Evolutionary conservation across 768 basidiomycete genomes (phyloP), one percentile per base, ranked within the genome.

Genomic region (Kwoniella bestiolae): DNA sequence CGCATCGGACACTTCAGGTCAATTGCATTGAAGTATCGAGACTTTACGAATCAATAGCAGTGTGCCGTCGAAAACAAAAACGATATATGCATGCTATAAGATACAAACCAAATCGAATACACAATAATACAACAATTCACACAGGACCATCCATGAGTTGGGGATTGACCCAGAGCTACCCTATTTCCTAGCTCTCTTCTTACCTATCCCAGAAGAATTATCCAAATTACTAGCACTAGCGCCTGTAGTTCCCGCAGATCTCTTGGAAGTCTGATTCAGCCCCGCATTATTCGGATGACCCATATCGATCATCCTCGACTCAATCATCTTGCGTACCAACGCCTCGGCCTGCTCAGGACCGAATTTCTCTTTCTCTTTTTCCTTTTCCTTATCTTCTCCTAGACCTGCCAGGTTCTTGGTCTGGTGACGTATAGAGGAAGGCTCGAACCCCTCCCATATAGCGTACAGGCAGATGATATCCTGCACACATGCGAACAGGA

Each of bases 401-500:
- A 16, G 3, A n/a, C 29, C 18, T 53, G 29, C n/a, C 26, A 21
- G 53, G 58, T 16, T n/a, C 51, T 18, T 41, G 38, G 14, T 25
- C 61, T 58, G 32, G 5, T 61, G 26, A 7, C 59, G 59, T 45
- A 73, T 60, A n/a, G 57, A 53, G 38, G 66, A 34, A 23, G 76
- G 76, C 61, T 87, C 87, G 81, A 92, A 92, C 8, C 86, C 84
- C 41, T 91, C 90, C 92, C 94, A 97, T 0, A 94, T 85, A 4
- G 90, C 86, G 81, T 97, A 98, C 34, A 96, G 81, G 3, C 90
- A 87, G 59, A 97, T 85, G 69, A 98, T 91, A 82, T 98, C 91
- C 76, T 97, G 94, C 0, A 90, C 86, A 73, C 96, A 89, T 44
- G 90, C 88, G 28, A 91, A 87, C 44, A 99, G 82, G 63, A 90